phyloP scores from a whole-genome alignment of 768 basidiomycete genomes.

The Podaxis mareebaensis region DNA sequence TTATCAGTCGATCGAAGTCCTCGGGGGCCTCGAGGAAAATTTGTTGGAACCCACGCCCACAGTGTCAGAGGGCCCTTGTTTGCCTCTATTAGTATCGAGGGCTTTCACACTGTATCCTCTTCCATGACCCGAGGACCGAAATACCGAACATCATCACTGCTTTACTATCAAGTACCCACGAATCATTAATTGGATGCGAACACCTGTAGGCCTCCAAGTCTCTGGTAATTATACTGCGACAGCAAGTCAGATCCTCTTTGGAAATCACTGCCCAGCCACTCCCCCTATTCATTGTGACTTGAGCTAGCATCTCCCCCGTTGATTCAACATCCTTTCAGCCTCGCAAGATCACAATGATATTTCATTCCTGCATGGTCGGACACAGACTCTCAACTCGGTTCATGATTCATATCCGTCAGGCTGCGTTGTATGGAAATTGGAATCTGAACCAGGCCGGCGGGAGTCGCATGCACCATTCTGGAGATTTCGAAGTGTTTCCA shows the following conservation, averaged over 20 bases:
- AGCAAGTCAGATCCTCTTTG: too few species aligned
- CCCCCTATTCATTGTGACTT: too few species aligned
- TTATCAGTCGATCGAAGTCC: constrained; percentile 35
- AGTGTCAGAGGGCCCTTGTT: constrained; percentile 22
- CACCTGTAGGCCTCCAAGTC: too few species aligned
- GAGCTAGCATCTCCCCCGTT: too few species aligned
- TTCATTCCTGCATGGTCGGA: neutral
- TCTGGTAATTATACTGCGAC: too few species aligned
- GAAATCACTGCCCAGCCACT: too few species aligned
- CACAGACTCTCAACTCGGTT: neutral
- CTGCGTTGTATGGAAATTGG: neutral
- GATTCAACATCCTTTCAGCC: neutral
- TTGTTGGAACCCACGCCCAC: neutral
- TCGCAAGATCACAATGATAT: neutral
- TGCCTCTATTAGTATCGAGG: constrained; percentile 19
- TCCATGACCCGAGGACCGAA: neutral
- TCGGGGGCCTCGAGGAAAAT: constrained; percentile 35
- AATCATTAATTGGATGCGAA: too few species aligned
- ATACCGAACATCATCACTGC: neutral
- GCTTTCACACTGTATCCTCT: neutral
- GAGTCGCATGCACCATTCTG: neutral
- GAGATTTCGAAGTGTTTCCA: constrained; percentile 10
- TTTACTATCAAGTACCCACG: too few species aligned
- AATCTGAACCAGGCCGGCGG: constrained; percentile 1
- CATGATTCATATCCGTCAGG: neutral